phyloP scores from a whole-genome alignment of 2,329 filamentous ascomycete genomes.

The Lasiodiplodia sp. region DNA sequence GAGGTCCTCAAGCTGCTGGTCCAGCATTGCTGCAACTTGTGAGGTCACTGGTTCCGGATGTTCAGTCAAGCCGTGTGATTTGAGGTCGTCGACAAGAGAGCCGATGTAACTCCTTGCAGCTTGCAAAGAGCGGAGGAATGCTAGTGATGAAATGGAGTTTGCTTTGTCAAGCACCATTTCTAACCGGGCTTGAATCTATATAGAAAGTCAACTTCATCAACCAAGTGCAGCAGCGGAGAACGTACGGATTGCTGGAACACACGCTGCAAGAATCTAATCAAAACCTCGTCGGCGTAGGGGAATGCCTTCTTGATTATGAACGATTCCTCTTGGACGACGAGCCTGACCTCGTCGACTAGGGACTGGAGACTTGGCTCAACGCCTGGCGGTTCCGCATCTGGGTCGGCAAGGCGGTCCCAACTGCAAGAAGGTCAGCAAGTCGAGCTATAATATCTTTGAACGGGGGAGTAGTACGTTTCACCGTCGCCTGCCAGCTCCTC shows the following conservation, averaged over 20 bases:
- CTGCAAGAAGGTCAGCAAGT: slow-evolving; percentile 48
- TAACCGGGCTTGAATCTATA: slow-evolving; percentile 81
- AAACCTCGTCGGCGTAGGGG: slow-evolving; percentile 92
- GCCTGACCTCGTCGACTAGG: slow-evolving; percentile 89
- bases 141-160: slow-evolving; percentile 86
- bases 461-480: slow-evolving; percentile 50
- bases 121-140: slow-evolving; percentile 89
- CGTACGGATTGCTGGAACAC: slow-evolving; percentile 87
- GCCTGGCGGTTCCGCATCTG: slow-evolving; percentile 87
- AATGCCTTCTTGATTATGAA: slow-evolving; percentile 97
- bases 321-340: slow-evolving; percentile 96
- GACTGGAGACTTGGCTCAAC: slow-evolving; percentile 93
- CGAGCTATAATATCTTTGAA: too few relatives aligned
- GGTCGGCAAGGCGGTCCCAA: slow-evolving; percentile 93
- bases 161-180: slow-evolving; percentile 97
- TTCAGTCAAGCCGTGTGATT: slow-evolving; percentile 92
- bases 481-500: slow-evolving; percentile 81
- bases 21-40: slow-evolving; percentile 74
- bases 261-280: slow-evolving; percentile 91
- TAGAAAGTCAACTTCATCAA: background rate
- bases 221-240: background rate
- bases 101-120: slow-evolving; percentile 90
- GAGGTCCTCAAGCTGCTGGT: slow-evolving; percentile 72
- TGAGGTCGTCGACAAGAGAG: slow-evolving; percentile 87
- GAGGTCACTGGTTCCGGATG: slow-evolving; percentile 91